Percentiles rank a stretch among this genome's conserved stretches.
These are phyloP conservation scores for Boletellus sp. DNA, from an alignment of 768 basidiomycete genomes.

Conservation along the genomic window DNA sequence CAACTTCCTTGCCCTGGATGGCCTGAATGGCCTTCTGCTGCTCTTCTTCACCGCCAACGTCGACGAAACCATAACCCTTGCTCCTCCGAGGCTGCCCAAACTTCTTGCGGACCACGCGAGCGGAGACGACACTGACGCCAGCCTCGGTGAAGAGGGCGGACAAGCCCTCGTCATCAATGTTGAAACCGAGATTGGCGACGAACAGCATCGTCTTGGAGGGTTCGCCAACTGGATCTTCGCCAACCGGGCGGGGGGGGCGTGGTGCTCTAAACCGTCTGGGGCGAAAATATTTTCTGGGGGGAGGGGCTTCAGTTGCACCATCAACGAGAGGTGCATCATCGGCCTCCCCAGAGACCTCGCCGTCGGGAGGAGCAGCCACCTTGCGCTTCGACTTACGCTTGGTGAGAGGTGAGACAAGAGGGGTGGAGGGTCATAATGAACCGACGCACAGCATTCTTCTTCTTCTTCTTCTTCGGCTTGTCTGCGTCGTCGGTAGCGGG, in stretches of 20 bases:
- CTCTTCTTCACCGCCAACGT: conserved; percentile 83
- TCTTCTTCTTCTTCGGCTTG: conserved; percentile 79
- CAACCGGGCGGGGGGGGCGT: conserved; percentile 63
- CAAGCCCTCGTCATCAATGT: conserved; percentile 81
- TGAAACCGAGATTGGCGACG: conserved; percentile 97
- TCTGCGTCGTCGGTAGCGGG: conserved; percentile 52
- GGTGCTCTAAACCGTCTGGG: conserved; percentile 54
- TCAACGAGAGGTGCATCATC: conserved; percentile 36
- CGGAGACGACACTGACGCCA: conserved; percentile 76
- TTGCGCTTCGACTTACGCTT: conserved; percentile 55
- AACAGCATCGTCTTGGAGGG: conserved; percentile 89
- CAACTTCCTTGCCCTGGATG: conserved; percentile 84
- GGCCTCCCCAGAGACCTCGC: conserved; percentile 26
- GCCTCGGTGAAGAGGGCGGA: conserved; percentile 81
- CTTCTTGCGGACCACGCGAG: conserved; percentile 84
- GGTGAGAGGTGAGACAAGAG: conserved; percentile 9
- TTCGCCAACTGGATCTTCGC: conserved; percentile 83
- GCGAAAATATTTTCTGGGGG: conserved; percentile 42
- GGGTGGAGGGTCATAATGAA: background rate
- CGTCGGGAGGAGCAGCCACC: conserved; percentile 34
- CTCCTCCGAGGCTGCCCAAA: conserved; percentile 83
- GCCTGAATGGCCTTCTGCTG: conserved; percentile 88
- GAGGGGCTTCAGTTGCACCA: conserved; percentile 35
- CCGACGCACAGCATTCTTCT: conserved; percentile 53
- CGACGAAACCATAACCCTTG: conserved; percentile 98